Conservation (phyloP, 2,329 filamentous ascomycete genomes). For the Trichothecium roseum region DNA sequence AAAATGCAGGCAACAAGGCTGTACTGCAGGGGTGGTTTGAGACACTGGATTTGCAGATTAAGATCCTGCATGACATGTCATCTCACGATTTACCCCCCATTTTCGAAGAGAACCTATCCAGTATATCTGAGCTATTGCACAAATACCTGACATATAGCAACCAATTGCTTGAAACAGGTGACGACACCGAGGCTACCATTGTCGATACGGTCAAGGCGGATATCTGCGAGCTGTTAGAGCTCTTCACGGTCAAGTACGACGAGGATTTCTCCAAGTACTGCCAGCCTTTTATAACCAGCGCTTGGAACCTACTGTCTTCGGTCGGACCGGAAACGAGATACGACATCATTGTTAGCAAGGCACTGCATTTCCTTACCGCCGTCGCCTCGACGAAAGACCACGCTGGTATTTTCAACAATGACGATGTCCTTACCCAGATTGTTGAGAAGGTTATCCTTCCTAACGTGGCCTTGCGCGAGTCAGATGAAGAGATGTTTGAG, state of each 20-base stretch:
- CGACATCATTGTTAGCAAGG: slow-evolving; percentile 88
- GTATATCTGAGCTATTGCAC: slow-evolving; percentile 70
- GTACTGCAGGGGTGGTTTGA: slow-evolving; percentile 70
- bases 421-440: slow-evolving; percentile 70
- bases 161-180: slow-evolving; percentile 68
- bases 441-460: slow-evolving; percentile 94
- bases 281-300: slow-evolving; percentile 75
- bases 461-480: slow-evolving; percentile 84
- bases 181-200: slow-evolving; percentile 79
- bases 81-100: slow-evolving; percentile 91
- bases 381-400: slow-evolving; percentile 71
- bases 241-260: slow-evolving; percentile 92
- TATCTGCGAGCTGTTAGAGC: slow-evolving; percentile 81
- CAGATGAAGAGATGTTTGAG: slow-evolving; percentile 91
- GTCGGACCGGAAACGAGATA: slow-evolving; percentile 85
- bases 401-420: slow-evolving; percentile 75
- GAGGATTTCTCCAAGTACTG: slow-evolving; percentile 81
- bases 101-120: slow-evolving; percentile 78
- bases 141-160: slow-evolving; percentile 92
- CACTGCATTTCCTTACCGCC: slow-evolving; percentile 86
- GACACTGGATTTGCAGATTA: slow-evolving; percentile 78
- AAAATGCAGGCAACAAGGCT: slow-evolving; percentile 65
- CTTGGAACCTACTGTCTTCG: slow-evolving; percentile 83
- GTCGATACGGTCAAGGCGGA: slow-evolving; percentile 84
- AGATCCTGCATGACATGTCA: slow-evolving; percentile 93